Evolutionary conservation across 2,329 filamentous ascomycete species (phyloP), one percentile per base, ranked within the genome.

Genomic region (Aphanoascus verrucosus): DNA sequence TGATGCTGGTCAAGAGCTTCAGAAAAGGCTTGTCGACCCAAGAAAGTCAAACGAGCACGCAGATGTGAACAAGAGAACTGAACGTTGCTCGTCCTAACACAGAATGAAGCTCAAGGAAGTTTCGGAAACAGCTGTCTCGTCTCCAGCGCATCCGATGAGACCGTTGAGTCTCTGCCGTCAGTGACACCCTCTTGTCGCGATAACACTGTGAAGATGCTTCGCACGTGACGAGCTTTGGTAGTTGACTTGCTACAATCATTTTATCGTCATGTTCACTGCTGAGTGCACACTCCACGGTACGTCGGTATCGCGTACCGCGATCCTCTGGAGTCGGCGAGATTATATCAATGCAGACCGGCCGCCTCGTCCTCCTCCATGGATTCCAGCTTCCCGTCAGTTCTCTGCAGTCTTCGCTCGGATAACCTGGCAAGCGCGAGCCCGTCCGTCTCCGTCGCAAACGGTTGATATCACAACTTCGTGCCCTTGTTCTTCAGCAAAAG

Each of bases 271-370:
- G 9, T 14, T 35, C 15, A 5, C 8, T 1, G 12, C 8, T 11
- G 40, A 34, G 44, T 37, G 43, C 48, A 38, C 34, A 43, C 51
- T 49, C 51, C 37, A 49, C n/a, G n/a, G n/a, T n/a, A n/a, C n/a
- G n/a, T n/a, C 20, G 43, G 51, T 15, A 48, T 53, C 51, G 51
- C 51, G 31, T 11, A 12, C 35, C n/a, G 51, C 51, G 51, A 53
- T 53, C 51, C 51, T 23, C 40, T 44, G 51, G 41, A 53, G 45
- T 42, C 51, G 38, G 35, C 14, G 42, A 52, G 15, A 14, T 20
- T 34, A 8, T 14, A 19, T 49, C 17, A 28, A 43, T 49, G 44
- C 31, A 48, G 42, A 43, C 23, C 23, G 17, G 23, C 15, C 17
- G 20, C 9, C 11, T 43, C 6, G 20, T 49, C 37, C 51, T 43